A percentile compares a stretch with the other conserved stretches of the same genome.
phyloP scores from a whole-genome alignment of 1,139 yeast species.

The Hanseniaspora uvarum region DNA sequence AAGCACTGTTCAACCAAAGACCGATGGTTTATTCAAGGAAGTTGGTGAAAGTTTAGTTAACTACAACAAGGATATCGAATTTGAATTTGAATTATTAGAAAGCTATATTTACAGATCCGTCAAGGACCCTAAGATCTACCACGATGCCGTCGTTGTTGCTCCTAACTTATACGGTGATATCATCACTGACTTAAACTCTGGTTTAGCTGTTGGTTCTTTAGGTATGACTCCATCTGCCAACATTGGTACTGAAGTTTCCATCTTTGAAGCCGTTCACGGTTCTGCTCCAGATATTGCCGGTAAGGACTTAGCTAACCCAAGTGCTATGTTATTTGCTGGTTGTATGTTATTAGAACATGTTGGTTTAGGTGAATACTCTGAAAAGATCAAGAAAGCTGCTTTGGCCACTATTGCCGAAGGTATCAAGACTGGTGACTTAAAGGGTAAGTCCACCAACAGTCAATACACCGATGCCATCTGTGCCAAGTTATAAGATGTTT shows the following conservation, averaged over 20 bases:
- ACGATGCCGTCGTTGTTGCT: slow-evolving; percentile 90
- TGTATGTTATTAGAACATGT: slow-evolving; percentile 99
- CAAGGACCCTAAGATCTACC: slow-evolving; percentile 75
- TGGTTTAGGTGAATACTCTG: slow-evolving; percentile 74
- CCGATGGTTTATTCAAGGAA: slow-evolving; percentile 91
- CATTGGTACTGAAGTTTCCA: slow-evolving; percentile 96
- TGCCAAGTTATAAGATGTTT: slow-evolving; percentile 37
- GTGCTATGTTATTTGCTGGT: slow-evolving; percentile 88
- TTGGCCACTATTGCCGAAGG: slow-evolving; percentile 90
- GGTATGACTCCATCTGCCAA: slow-evolving; percentile 98
- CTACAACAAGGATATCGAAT: slow-evolving; percentile 82
- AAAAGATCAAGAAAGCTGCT: slow-evolving; percentile 77
- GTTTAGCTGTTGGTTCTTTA: slow-evolving; percentile 86
- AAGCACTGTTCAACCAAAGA: slow-evolving; percentile 95
- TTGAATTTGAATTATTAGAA: slow-evolving; percentile 82
- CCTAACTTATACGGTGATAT: slow-evolving; percentile 98
- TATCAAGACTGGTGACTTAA: slow-evolving; percentile 89
- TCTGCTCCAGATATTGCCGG: slow-evolving; percentile 98
- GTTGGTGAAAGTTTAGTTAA: slow-evolving; percentile 81
- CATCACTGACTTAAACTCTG: slow-evolving; percentile 93
- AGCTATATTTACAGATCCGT: slow-evolving; percentile 89
- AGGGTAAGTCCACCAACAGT: slow-evolving; percentile 80
- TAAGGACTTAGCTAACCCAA: slow-evolving; percentile 96
- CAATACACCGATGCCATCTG: slow-evolving; percentile 81
- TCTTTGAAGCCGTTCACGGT: slow-evolving; percentile 98